Evolutionary conservation across 2,329 filamentous ascomycete species (phyloP).

Genomic region (Didymella exigua): DNA sequence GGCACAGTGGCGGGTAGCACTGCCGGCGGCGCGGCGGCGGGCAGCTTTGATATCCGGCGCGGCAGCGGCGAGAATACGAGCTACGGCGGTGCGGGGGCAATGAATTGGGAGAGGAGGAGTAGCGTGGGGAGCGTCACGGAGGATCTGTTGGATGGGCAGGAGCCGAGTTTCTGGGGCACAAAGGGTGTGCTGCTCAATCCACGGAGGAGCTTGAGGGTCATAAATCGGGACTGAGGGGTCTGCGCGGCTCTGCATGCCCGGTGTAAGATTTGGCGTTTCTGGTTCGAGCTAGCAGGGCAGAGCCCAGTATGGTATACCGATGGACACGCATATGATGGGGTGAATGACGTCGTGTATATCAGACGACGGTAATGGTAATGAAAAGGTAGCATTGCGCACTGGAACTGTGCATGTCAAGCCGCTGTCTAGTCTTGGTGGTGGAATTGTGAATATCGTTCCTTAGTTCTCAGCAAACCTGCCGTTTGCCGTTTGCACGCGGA

Average conservation of each 20-base stretch:
- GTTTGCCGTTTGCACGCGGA: no score
- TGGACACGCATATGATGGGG: no score
- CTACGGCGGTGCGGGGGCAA: conserved; percentile 26
- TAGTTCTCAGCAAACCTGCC: no score
- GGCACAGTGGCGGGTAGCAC: conserved; percentile 23
- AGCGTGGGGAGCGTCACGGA: conserved; percentile 59
- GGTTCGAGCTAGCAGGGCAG: no score
- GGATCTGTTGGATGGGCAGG: conserved; percentile 65
- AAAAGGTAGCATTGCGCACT: no score
- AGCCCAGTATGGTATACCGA: no score
- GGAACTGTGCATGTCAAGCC: no score
- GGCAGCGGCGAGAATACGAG: conserved; percentile 21
- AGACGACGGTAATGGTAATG: no score
- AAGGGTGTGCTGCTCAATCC: conserved; percentile 68
- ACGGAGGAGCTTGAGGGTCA: conserved; percentile 69
- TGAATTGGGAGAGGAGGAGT: conserved; percentile 44
- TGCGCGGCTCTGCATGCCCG: neutral
- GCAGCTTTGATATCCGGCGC: conserved; percentile 27
- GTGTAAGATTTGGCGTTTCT: neutral
- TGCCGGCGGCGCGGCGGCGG: conserved; percentile 25
- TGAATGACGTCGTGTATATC: no score
- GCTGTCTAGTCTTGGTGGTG: no score
- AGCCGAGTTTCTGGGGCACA: conserved; percentile 72
- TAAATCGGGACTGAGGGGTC: conserved; percentile 60
- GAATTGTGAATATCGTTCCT: no score